Percentiles rank a stretch among this genome's conserved stretches.
Conservation (phyloP, 208 protist species). For the Leishmania major region DNA sequence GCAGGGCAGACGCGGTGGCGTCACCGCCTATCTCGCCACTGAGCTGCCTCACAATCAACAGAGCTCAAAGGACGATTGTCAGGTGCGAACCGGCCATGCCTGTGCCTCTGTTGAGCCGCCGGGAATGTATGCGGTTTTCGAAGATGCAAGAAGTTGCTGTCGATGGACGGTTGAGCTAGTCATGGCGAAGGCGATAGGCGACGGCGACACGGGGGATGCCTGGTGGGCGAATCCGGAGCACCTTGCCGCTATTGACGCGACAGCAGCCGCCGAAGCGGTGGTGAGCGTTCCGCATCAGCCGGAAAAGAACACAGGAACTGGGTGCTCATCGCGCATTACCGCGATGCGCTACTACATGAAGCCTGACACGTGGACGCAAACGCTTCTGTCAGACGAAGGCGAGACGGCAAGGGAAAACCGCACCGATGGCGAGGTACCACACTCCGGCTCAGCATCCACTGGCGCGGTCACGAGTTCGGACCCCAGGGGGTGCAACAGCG, state of each 20-base stretch:
- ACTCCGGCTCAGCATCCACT: background rate
- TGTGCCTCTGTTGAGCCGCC: background rate
- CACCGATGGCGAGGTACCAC: background rate
- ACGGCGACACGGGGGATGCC: background rate
- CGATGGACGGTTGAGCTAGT: slow-evolving; percentile 14
- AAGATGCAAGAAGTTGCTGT: background rate
- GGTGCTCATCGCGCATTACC: background rate
- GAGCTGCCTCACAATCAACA: background rate
- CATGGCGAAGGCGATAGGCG: background rate
- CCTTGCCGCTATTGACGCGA: background rate
- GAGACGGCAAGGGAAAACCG: background rate
- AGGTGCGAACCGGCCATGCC: background rate
- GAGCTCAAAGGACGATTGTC: background rate
- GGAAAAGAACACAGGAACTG: background rate
- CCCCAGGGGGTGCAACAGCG: background rate
- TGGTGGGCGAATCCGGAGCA: slow-evolving; percentile 7
- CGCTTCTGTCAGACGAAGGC: background rate
- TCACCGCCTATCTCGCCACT: slow-evolving; percentile 8
- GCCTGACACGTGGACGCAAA: slow-evolving; percentile 21
- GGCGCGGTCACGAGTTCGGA: background rate
- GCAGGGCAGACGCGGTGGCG: background rate
- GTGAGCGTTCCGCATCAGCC: background rate
- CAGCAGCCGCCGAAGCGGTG: background rate
- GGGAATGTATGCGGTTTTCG: slow-evolving; percentile 9
- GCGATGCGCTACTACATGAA: slow-evolving; percentile 16